Conservation (phyloP, 768 basidiomycete species). For the Tulasnella sp. region DNA sequence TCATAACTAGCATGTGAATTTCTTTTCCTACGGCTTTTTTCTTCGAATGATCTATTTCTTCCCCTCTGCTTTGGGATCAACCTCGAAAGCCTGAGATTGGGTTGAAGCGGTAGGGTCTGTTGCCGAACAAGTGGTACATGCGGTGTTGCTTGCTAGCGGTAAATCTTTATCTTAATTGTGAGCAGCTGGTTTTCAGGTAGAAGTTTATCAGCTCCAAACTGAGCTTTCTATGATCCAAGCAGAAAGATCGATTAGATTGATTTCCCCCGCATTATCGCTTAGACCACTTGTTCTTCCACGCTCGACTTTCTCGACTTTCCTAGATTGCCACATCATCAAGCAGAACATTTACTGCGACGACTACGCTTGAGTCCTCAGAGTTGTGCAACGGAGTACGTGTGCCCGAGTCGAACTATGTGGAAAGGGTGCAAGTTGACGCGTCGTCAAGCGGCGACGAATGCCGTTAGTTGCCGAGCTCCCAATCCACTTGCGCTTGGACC, state of each 20-base stretch:
- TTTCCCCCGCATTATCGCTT: background rate
- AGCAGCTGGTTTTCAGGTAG: background rate
- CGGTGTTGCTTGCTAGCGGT: too few species aligned
- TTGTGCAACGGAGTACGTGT: background rate
- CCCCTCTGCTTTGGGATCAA: too few species aligned
- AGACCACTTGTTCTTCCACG: background rate
- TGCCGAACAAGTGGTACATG: too few species aligned
- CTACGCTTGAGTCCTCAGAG: background rate
- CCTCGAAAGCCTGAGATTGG: too few species aligned
- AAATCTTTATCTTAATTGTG: background rate
- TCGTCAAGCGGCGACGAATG: background rate
- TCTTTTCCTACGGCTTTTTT: too few species aligned
- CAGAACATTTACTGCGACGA: background rate
- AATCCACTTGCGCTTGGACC: conserved; percentile 1
- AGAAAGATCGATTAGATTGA: conserved; percentile 13
- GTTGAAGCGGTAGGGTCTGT: too few species aligned
- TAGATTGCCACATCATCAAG: background rate
- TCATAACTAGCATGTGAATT: too few species aligned
- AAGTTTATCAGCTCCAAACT: background rate
- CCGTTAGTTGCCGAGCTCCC: background rate
- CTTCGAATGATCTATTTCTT: too few species aligned
- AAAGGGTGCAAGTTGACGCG: background rate
- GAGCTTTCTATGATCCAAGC: background rate
- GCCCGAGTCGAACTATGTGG: background rate
- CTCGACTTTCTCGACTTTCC: background rate